Percentiles rank a stretch among this genome's conserved stretches.
Conservation (phyloP, 2,329 filamentous ascomycete species). For the Fonsecaea monophora region DNA sequence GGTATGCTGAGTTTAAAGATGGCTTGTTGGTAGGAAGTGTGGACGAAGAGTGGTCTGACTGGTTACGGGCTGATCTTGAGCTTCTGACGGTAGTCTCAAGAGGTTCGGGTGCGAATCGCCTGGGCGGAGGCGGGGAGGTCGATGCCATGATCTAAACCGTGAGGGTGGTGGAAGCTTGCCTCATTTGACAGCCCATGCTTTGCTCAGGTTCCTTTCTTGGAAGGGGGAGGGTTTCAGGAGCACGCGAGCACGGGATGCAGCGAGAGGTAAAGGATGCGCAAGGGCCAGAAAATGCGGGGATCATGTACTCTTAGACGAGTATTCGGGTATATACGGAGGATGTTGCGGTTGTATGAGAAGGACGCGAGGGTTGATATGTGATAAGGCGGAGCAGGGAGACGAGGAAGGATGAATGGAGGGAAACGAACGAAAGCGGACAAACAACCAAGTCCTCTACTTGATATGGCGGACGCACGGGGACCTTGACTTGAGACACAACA, state of each 20-base stretch:
- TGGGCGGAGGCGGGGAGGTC: constrained; percentile 31
- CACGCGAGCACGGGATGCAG: constrained; percentile 30
- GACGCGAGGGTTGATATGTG: constrained; percentile 1
- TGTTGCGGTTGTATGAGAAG: constrained; percentile 11
- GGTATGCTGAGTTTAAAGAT: constrained; percentile 17
- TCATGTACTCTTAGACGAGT: constrained; percentile 19
- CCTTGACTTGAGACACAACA: constrained; percentile 9
- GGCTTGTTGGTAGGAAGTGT: constrained; percentile 17
- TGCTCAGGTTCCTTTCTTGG: constrained; percentile 15
- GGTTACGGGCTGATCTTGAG: constrained; percentile 25
- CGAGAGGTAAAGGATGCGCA: constrained; percentile 6
- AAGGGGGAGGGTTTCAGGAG: constrained; percentile 18
- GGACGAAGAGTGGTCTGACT: constrained; percentile 24
- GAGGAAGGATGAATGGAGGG: constrained; percentile 18
- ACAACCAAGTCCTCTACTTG: background rate
- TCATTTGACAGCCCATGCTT: constrained; percentile 20
- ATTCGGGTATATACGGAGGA: constrained; percentile 35
- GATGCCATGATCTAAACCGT: constrained; percentile 26
- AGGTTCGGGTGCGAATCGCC: constrained; percentile 42
- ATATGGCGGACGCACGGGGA: constrained; percentile 20
- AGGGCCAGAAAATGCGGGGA: constrained; percentile 29
- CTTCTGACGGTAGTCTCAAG: constrained; percentile 37
- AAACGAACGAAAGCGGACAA: constrained; percentile 1
- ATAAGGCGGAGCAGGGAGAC: constrained; percentile 20
- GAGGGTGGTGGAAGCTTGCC: constrained; percentile 2